Conservation (phyloP, 306 rosid genomes). For the Trichosanthes truncata region DNA sequence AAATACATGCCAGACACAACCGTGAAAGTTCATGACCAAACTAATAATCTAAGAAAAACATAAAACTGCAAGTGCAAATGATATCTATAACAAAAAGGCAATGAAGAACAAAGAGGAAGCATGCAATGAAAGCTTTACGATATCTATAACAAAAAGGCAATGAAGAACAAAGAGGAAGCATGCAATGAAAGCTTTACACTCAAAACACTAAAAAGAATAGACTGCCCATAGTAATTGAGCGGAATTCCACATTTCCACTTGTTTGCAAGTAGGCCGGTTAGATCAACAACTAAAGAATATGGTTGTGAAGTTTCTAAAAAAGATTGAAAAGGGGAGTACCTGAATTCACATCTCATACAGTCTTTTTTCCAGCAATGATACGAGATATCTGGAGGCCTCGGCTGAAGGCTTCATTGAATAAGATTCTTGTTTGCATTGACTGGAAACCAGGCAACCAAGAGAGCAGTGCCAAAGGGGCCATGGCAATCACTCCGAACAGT, state of each 20-base stretch:
- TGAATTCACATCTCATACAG: conserved; percentile 22
- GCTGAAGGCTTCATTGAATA: conserved; percentile 92
- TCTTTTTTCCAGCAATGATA: conserved; percentile 71
- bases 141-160: background rate
- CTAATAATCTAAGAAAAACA: background rate
- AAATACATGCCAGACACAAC: background rate
- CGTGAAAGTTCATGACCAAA: background rate
- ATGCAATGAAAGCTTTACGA: background rate
- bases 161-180: background rate
- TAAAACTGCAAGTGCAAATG: background rate
- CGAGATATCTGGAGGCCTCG: conserved; percentile 96
- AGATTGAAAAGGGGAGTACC: conserved; percentile 28
- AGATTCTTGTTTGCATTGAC: conserved; percentile 91
- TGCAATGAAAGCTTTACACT: background rate
- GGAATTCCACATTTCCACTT: background rate
- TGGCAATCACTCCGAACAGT: conserved; percentile 64
- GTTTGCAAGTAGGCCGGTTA: background rate
- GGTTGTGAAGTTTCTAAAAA: background rate
- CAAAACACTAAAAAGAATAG: background rate
- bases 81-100: background rate
- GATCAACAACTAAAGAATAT: background rate
- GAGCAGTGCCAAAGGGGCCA: conserved; percentile 77
- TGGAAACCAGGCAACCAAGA: conserved; percentile 98
- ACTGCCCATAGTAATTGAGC: background rate
- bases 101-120: background rate